phyloP scores from a whole-genome alignment of 345 rosid species.

The Pistacia atlantica region DNA sequence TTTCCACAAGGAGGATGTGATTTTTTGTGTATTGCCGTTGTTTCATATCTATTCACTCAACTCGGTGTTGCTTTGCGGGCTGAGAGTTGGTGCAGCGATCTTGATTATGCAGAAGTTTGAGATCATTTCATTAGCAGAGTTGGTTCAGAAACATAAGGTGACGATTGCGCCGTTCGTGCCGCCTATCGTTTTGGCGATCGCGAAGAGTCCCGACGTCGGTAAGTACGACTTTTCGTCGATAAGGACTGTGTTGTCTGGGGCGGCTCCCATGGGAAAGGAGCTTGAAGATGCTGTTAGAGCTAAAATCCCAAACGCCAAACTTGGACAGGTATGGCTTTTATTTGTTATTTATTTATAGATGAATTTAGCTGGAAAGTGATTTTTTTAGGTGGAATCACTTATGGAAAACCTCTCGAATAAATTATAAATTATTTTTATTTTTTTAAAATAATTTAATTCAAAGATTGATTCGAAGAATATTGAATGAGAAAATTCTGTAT shows the following conservation, averaged over 20 bases:
- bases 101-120: slow-evolving; percentile 71
- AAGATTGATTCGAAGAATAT: too few species aligned
- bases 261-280: slow-evolving; percentile 73
- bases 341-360: background rate
- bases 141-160: slow-evolving; percentile 50
- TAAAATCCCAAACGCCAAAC: slow-evolving; percentile 55
- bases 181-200: slow-evolving; percentile 53
- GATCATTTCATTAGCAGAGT: slow-evolving; percentile 39
- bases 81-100: slow-evolving; percentile 68
- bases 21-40: slow-evolving; percentile 57
- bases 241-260: slow-evolving; percentile 58
- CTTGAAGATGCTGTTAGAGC: slow-evolving; percentile 59
- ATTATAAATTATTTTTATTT: too few species aligned
- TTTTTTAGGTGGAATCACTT: too few species aligned
- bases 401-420: too few species aligned
- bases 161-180: slow-evolving; percentile 68
- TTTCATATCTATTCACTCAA: slow-evolving; percentile 63
- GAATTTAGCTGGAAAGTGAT: too few species aligned
- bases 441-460: too few species aligned
- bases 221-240: slow-evolving; percentile 58
- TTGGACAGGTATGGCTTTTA: slow-evolving; percentile 56
- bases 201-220: slow-evolving; percentile 43
- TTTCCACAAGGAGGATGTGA: slow-evolving; percentile 52
- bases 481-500: too few species aligned
- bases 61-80: slow-evolving; percentile 51